Evolutionary conservation across 129 eudicot genomes (phyloP).

Genomic region (Flaveria trinervia): DNA sequence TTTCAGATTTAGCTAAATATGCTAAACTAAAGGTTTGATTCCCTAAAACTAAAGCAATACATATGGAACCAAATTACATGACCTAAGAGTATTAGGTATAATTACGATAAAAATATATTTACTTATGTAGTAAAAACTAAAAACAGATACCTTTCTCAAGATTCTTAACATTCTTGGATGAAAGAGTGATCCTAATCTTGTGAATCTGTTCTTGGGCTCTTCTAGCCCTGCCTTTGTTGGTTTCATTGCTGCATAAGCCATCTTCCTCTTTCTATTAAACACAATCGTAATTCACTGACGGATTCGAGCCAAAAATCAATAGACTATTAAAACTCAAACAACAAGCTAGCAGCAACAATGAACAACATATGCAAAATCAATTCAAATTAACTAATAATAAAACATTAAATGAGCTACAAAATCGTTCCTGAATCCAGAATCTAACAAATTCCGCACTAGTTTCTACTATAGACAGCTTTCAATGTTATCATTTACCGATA

Average conservation of each 20-base stretch:
- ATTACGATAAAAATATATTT: not conserved
- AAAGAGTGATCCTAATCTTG: slow-evolving; percentile 95
- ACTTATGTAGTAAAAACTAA: not conserved
- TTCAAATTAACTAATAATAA: not conserved
- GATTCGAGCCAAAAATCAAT: not conserved
- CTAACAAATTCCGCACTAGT: not conserved
- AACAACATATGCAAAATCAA: not conserved
- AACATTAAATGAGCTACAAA: not conserved
- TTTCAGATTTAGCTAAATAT: not conserved
- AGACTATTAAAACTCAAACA: not conserved
- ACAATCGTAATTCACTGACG: not conserved
- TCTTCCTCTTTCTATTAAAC: slow-evolving; percentile 32
- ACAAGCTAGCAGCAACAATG: not conserved
- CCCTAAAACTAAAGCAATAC: not conserved
- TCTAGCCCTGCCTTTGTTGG: slow-evolving; percentile 82
- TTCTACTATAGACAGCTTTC: not conserved
- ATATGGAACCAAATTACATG: not conserved
- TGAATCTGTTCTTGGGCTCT: slow-evolving; percentile 80
- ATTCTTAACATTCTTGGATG: slow-evolving; percentile 54
- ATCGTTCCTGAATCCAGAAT: not conserved
- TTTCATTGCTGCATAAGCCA: slow-evolving; percentile 91
- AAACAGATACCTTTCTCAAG: slow-evolving; percentile 67
- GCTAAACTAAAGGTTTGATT: not conserved
- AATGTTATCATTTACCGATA: not conserved
- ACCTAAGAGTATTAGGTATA: not conserved